Conservation (phyloP, 2,329 filamentous ascomycete species). For the Beauveria bassiana region DNA sequence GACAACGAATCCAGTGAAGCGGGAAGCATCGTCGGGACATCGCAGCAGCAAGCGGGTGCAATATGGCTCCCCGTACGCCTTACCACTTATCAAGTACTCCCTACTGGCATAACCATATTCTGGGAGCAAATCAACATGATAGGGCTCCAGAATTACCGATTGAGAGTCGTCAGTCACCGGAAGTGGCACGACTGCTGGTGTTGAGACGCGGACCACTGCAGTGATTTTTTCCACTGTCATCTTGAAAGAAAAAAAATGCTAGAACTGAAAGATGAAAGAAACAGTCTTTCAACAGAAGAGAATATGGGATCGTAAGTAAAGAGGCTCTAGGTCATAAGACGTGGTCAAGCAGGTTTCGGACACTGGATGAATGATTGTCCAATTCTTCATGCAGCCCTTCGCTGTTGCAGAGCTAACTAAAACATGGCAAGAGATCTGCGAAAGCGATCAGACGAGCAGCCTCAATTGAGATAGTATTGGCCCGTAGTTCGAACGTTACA, state of each 20-base stretch:
- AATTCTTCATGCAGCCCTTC: too few relatives aligned
- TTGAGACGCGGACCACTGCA: not conserved
- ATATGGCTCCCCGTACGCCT: conserved; percentile 13
- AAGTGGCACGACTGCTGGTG: not conserved
- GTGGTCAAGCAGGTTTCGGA: too few relatives aligned
- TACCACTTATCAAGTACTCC: conserved; percentile 14
- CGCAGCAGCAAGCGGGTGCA: conserved; percentile 15
- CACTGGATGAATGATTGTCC: not conserved
- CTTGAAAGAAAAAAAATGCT: not conserved
- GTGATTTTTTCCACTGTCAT: not conserved
- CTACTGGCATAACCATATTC: conserved; percentile 15
- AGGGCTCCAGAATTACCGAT: conserved; percentile 13
- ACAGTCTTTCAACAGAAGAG: not conserved
- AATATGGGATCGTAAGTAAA: not conserved
- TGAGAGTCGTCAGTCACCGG: conserved; percentile 10
- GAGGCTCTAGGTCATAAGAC: not conserved
- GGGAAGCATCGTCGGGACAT: conserved; percentile 8
- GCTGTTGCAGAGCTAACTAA: too few relatives aligned
- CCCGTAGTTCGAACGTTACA: too few relatives aligned
- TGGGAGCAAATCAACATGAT: conserved; percentile 15
- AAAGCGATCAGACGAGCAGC: too few relatives aligned
- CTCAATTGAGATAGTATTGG: too few relatives aligned
- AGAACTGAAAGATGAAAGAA: not conserved
- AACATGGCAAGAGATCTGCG: too few relatives aligned
- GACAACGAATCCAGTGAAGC: conserved; percentile 14